Conservation (phyloP, 169 alveolate genomes). For the Perkinsus chesapeaki region DNA sequence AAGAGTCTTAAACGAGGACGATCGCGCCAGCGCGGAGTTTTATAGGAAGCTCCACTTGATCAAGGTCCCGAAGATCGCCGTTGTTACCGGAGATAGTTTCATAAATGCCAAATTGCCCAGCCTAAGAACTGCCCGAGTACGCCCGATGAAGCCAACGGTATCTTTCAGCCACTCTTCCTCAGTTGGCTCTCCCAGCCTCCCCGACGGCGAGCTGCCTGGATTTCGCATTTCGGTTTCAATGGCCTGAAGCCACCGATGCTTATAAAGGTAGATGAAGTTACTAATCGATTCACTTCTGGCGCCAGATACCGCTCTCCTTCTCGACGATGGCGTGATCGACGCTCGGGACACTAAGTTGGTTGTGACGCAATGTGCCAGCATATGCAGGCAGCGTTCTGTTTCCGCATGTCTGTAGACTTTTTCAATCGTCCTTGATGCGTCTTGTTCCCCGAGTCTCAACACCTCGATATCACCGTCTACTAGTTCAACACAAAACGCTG, state of each 20-base stretch:
- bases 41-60: not conserved
- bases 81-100: not conserved
- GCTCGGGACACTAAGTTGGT: not conserved
- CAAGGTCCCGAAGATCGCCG: not conserved
- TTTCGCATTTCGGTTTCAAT: not conserved
- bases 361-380: not conserved
- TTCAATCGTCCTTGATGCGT: too few species aligned
- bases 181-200: not conserved
- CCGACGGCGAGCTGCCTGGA: not conserved
- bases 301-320: not conserved
- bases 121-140: not conserved
- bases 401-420: not conserved
- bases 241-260: not conserved
- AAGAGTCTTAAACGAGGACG: not conserved
- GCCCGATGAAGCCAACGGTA: not conserved
- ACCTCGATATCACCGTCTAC: too few species aligned
- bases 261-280: not conserved
- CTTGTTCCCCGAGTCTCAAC: too few species aligned
- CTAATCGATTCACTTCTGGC: not conserved
- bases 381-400: not conserved
- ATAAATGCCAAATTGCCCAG: not conserved
- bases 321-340: not conserved
- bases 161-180: not conserved
- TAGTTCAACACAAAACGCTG: too few species aligned
- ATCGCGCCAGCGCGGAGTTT: not conserved